phyloP scores from a whole-genome alignment of 148 eudicot species.

The Vaccinium corymbosum region DNA sequence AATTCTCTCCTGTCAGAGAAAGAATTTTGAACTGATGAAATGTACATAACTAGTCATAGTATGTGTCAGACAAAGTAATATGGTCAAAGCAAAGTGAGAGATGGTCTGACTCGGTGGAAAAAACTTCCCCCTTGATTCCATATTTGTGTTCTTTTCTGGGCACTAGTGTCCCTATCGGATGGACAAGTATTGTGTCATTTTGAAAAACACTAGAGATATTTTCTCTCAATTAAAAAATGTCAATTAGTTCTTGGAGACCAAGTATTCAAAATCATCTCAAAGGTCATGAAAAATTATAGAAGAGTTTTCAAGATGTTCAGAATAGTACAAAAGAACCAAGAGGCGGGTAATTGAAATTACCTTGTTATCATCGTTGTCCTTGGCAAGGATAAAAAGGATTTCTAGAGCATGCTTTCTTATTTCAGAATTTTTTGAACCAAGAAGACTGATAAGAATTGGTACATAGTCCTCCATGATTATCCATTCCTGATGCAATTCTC shows the following conservation, averaged over 20 bases:
- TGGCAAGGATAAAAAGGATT: conserved; percentile 13
- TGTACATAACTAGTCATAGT: background rate
- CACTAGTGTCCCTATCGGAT: background rate
- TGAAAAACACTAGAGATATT: background rate
- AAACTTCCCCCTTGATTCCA: background rate
- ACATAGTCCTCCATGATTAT: conserved; percentile 12
- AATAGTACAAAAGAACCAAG: background rate
- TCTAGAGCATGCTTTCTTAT: conserved; percentile 10
- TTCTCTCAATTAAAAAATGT: background rate
- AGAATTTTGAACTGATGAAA: background rate
- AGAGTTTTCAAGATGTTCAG: background rate
- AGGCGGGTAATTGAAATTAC: conserved; percentile 1
- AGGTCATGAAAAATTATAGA: background rate
- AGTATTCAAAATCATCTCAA: background rate
- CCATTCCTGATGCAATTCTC: conserved; percentile 18
- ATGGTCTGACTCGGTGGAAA: background rate
- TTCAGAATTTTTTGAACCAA: conserved; percentile 4
- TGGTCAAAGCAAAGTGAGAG: background rate
- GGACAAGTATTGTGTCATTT: background rate
- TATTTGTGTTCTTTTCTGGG: background rate
- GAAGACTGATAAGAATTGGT: conserved; percentile 11
- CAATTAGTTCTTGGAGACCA: background rate
- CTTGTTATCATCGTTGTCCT: conserved; percentile 12
- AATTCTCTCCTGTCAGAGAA: conserved; percentile 13
- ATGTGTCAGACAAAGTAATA: background rate